phyloP scores from a whole-genome alignment of 2,329 filamentous ascomycete species.

The Diaporthe citri region DNA sequence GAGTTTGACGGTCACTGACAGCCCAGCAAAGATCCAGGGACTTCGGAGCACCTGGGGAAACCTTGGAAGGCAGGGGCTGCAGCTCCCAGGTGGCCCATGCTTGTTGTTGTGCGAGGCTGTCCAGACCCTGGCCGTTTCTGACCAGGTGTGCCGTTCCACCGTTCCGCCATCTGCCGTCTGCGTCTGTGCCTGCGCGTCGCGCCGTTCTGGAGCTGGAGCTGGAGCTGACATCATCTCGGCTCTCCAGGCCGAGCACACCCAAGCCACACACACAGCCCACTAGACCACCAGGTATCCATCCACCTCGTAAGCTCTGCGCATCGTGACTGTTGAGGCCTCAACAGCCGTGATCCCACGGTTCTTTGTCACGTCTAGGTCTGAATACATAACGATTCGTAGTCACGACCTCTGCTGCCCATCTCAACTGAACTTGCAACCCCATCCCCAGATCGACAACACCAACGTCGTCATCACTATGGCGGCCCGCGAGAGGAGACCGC shows the following conservation, averaged over 20 bases:
- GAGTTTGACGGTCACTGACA: neutral
- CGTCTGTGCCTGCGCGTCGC: no score
- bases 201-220: neutral
- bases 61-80: slow-evolving; percentile 5
- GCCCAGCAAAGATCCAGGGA: neutral
- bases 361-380: neutral
- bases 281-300: neutral
- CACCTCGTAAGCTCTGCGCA: slow-evolving; percentile 7
- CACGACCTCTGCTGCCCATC: neutral
- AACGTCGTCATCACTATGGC: slow-evolving; percentile 43
- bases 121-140: slow-evolving; percentile 13
- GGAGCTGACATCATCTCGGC: slow-evolving; percentile 29
- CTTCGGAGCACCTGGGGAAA: slow-evolving; percentile 9
- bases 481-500: slow-evolving; percentile 44
- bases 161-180: neutral
- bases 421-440: neutral
- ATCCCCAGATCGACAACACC: neutral
- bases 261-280: slow-evolving; percentile 24
- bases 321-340: slow-evolving; percentile 22
- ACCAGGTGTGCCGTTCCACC: neutral
- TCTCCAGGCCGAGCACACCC: neutral
- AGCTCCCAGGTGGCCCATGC: slow-evolving; percentile 20
- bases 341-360: neutral
- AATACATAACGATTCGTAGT: neutral
- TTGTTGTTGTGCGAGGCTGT: neutral